Base-by-base conservation (phyloP, 768 basidiomycete species). In the Trametes cinnabarina region DNA sequence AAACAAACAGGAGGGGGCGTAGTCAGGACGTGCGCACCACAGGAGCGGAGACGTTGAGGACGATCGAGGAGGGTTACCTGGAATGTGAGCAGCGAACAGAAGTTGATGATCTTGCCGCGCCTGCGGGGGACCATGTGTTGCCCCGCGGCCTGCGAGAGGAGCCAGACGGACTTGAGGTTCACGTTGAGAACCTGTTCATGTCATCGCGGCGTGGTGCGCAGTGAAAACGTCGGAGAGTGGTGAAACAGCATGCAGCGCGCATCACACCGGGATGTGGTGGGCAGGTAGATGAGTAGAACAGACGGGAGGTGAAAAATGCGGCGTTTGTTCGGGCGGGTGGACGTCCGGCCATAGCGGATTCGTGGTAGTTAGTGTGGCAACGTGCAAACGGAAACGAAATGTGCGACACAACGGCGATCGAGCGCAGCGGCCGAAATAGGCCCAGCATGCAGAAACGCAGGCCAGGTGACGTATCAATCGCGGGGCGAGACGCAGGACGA, bases 131-230 rank as follows among this genome's bases (percentile, higher is more conserved):
- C 83, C 93, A 95, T 95, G 75, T 97, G 94, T 61, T 80, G 77
- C 12, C 92, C 94, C n/a, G 88, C 89, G 48, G 91, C 88, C 72
- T 90, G 89, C 15, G 84, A 86, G 61, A 95, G 86, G 26, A 92
- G 79, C 82, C 88, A 97, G 57, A 82, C 84, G 8, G 92, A 84
- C 72, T 92, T 93, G 69, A 97, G 83, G 77, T 97, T 97, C 64
- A 92, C 83, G 65, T 89, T 81, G 57, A 94, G 77, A 55, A 93
- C 91, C 90, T 92, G 62, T 25, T 30, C 34, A 34, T 26, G 47
- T 26, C 49, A 41, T 19, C 12, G 47, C 15, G 8, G 19, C 55
- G 35, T 34, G 26, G 23, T 35, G 30, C 46, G 47, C 26, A 37
- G 40, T 46, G 35, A 26, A 17, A 15, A 25, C 2, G 40, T 51